Evolutionary conservation across 2,329 filamentous ascomycete species (phyloP), one percentile per base, ranked within the genome.

Genomic region (Catunica adiposa): DNA sequence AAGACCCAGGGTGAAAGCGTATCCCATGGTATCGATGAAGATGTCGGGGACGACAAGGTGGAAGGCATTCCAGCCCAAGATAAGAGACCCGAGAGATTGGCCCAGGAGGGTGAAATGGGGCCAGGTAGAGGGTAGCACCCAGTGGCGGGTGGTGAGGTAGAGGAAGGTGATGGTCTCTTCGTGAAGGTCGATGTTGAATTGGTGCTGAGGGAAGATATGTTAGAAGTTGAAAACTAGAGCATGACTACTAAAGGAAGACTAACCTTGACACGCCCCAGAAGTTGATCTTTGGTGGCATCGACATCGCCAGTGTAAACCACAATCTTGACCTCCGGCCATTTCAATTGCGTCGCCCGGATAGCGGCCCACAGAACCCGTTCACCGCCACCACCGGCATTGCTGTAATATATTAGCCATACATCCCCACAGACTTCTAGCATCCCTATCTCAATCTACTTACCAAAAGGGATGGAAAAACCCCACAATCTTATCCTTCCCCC

Each of bases 391-490:
- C 92, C 92, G 53, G 92, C 92, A 71, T 98, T 97, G 69, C 86
- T 92, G 59, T 47, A 23, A 17, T 34, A 7, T 9, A 17, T 56
- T 51, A 47, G 46, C 17, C 14, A 34, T 31, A 22, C 17, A 54
- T 20, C 22, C 37, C 17, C 23, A 23, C 8, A 51, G 3, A 26
- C 3, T 46, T 42, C 2, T 22, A 7, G n/a, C n/a, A n/a, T n/a
- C 48, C 54, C 23, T 56, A 29, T 11, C 22, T 48, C 6, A 34
- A 15, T 38, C 29, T 5, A 65, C 76, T 60, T 73, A 90, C 86
- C 92, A 97, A 68, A 96, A 98, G 1, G 92, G 92, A 68, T 98
- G 92, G 66, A 98, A 95, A 75, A 98, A 97, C 50, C 88, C 92
- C 60, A 97, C 80, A 54, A 96, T 81, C 22, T 56, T 58, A 31